Conservation (phyloP, 2,329 filamentous ascomycete species). For the Monilinia aucupariae region DNA sequence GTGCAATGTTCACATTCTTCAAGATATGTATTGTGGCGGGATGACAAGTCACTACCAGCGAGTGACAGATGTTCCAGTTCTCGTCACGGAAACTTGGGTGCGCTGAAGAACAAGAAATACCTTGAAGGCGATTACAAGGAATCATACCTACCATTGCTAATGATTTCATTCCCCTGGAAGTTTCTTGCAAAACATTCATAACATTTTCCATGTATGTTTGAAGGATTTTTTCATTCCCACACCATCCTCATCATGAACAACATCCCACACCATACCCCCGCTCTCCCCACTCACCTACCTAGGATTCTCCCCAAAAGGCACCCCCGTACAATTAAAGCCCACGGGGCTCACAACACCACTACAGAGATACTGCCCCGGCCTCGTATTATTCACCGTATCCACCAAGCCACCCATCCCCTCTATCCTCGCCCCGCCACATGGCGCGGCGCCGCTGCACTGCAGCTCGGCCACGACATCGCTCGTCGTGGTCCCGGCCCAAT, state of each 20-base stretch:
- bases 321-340: constrained; percentile 13
- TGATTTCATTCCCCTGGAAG: neutral
- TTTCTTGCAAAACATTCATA: neutral
- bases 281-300: neutral
- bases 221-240: neutral
- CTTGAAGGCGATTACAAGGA: neutral
- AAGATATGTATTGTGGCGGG: neutral
- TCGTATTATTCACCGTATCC: constrained; percentile 14
- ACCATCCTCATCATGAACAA: too few species aligned
- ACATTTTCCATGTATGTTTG: neutral
- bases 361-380: constrained; percentile 9
- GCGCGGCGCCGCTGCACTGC: constrained; percentile 34
- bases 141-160: neutral
- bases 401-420: neutral
- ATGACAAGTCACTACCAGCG: neutral
- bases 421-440: constrained; percentile 11
- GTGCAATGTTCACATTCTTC: neutral
- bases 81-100: neutral
- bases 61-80: neutral
- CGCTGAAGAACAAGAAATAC: neutral
- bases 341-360: neutral
- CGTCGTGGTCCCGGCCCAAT: constrained; percentile 23
- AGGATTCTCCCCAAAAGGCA: constrained; percentile 14
- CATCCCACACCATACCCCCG: too few species aligned
- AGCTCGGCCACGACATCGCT: constrained; percentile 29